A percentile compares a stretch with the other conserved stretches of the same genome.
These are phyloP conservation scores for Leucocoprinus sp. DNA, from an alignment of 768 basidiomycete genomes.

Conservation along the genomic window DNA sequence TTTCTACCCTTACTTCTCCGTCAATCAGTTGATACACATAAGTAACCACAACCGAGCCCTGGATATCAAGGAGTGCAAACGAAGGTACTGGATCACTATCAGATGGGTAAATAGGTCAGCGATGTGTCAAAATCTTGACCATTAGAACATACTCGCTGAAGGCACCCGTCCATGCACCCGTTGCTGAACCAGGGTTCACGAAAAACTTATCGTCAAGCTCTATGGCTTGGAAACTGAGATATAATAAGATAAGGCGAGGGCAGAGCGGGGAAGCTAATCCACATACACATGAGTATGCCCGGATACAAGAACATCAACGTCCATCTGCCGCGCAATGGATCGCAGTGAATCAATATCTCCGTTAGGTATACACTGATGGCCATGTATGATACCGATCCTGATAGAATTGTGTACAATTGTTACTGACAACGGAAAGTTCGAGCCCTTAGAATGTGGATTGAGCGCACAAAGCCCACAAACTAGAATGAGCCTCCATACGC, in stretches of 20 bases:
- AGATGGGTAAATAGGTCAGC: slow-evolving; percentile 2
- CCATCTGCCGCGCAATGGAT: slow-evolving; percentile 89
- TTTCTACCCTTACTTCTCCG: slow-evolving; percentile 88
- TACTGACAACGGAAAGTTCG: slow-evolving; percentile 70
- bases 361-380: slow-evolving; percentile 87
- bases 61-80: slow-evolving; percentile 96
- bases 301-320: slow-evolving; percentile 90
- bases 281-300: slow-evolving; percentile 92
- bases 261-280: neutral
- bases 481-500: neutral
- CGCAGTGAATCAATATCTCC: slow-evolving; percentile 90
- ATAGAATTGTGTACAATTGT: slow-evolving; percentile 80
- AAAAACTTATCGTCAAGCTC: slow-evolving; percentile 92
- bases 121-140: slow-evolving; percentile 14
- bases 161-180: slow-evolving; percentile 86
- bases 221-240: slow-evolving; percentile 79
- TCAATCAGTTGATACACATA: slow-evolving; percentile 96
- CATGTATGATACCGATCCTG: slow-evolving; percentile 87
- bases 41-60: slow-evolving; percentile 93
- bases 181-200: slow-evolving; percentile 91
- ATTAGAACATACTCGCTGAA: slow-evolving; percentile 43
- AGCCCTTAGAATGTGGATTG: slow-evolving; percentile 31
- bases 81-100: slow-evolving; percentile 81
- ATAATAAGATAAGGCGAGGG: neutral
- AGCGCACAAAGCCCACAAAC: slow-evolving; percentile 1